Evolutionary conservation across 2,329 filamentous ascomycete genomes (phyloP), one percentile per base, ranked within the genome.

Genomic region (Penicillium hordei): DNA sequence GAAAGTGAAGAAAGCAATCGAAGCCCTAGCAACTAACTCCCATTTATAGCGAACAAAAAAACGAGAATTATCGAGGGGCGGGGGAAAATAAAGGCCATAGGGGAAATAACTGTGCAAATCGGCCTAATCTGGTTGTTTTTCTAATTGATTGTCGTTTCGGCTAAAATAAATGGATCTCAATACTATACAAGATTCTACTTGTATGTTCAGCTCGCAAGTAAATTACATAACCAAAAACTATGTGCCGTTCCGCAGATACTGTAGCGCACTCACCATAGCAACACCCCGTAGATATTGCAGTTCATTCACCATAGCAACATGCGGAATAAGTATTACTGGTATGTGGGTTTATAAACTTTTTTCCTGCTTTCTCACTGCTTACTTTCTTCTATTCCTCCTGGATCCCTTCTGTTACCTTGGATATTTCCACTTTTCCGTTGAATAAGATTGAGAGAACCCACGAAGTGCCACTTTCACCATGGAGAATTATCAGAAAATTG

Each of bases 401-500:
- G 1, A 44, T 44, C 8, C 2, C 9, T n/a, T 44, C 7, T 4
- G 13, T 17, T 42, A 42, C 13, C 13, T 42, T 4, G 13, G 23
- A 12, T 2, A 8, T 27, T 27, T 27, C 23, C 23, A 44, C n/a
- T n/a, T n/a, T 27, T 27, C 23, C 6, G 9, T 2, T 25, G 40
- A 25, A n/a, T 44, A 5, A n/a, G 17, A 27, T 27, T 2, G 10
- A 43, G 15, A 12, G 3, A 23, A 23, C 21, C 21, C 2, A 23
- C 21, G 21, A 23, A 23, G 23, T 44, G 10, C 29, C 39, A 43
- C 15, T n/a, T n/a, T 27, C 60, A 75, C 59, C 65, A 96, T 96
- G 92, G 91, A 96, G 78, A 95, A 96, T 79, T 96, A 96, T 77
- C 90, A 96, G 79, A 95, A 95, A 81, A 85, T 96, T 71, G 92